Evolutionary conservation across 176 grass and related monocot genomes (phyloP), one percentile per base, ranked within the genome.

Genomic region (Oryza meyeriana): DNA sequence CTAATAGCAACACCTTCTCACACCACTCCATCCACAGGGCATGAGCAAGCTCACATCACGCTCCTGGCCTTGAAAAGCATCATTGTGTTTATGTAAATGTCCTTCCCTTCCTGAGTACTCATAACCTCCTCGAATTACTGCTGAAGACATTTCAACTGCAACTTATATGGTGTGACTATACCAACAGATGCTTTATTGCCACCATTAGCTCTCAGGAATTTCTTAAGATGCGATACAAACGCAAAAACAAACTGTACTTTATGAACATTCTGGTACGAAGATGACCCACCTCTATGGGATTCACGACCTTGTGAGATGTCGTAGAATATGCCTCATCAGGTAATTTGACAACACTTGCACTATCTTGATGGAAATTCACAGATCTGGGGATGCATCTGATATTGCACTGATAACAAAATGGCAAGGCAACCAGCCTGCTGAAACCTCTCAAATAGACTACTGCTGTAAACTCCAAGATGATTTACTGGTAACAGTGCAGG

Each of bases 401-500:
- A 99, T 71, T 99, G 97, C 24, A 99, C 97, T 10, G 97, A 99
- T 36, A 99, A 69, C 67, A 99, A 86, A 85, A 99, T 88, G 42
- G 97, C 96, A 63, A 93, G 97, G 68, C 93, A 99, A 75, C 97
- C 97, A 20, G 91, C 93, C 67, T 92, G 93, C 76, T 99, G 97
- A 84, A 99, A 96, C 66, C 97, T 91, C 93, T 99, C 97, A 36
- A 99, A 99, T 74, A 99, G 97, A 82, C 93, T 95, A 81, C 97
- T 91, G 80, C 93, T 99, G 84, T 68, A 99, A 87, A 71, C 89
- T 96, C 80, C 97, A 93, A 83, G 97, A 93, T 31, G 97, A 93
- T 92, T 99, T 99, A 69, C 97, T 99, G 78, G 96, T 99, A 69
- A 99, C 97, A 61, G 97, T n/a, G 97, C 97, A 85, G 97, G 97